Evolutionary conservation across 495 filamentous ascomycete genomes (phyloP).

Genomic region (Pyrenopolyporus hunteri): DNA sequence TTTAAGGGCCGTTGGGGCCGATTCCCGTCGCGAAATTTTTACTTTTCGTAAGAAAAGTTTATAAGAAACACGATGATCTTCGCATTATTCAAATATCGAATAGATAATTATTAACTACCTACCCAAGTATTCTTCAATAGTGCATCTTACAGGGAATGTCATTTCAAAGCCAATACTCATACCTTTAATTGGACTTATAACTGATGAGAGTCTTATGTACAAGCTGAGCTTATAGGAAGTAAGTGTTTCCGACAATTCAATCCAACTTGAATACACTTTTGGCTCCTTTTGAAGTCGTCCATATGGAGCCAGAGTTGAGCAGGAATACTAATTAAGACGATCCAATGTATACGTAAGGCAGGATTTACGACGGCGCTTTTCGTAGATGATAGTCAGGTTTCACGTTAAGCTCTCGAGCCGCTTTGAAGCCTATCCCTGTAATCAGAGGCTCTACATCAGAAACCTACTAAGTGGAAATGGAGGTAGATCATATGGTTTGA

Average conservation of each 20-base stretch:
- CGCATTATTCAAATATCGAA: too few relatives aligned
- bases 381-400: constrained; percentile 2
- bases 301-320: not conserved
- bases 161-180: not conserved
- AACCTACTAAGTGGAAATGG: constrained; percentile 4
- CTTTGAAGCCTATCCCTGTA: constrained; percentile 28
- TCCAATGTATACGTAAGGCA: not conserved
- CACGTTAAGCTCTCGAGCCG: not conserved
- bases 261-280: not conserved
- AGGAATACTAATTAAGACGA: not conserved
- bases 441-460: constrained; percentile 37
- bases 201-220: not conserved
- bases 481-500: constrained; percentile 35
- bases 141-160: not conserved
- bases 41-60: too few relatives aligned
- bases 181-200: too few relatives aligned
- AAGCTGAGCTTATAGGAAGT: not conserved
- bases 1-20: too few relatives aligned
- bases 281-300: not conserved
- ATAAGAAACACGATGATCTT: too few relatives aligned
- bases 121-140: too few relatives aligned
- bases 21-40: too few relatives aligned
- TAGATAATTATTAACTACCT: too few relatives aligned
- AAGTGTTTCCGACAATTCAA: not conserved
- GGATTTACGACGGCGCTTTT: not conserved